Evolutionary conservation across 2,329 filamentous ascomycete genomes (phyloP), one percentile per base, ranked within the genome.

Genomic region (Botrytis aclada): DNA sequence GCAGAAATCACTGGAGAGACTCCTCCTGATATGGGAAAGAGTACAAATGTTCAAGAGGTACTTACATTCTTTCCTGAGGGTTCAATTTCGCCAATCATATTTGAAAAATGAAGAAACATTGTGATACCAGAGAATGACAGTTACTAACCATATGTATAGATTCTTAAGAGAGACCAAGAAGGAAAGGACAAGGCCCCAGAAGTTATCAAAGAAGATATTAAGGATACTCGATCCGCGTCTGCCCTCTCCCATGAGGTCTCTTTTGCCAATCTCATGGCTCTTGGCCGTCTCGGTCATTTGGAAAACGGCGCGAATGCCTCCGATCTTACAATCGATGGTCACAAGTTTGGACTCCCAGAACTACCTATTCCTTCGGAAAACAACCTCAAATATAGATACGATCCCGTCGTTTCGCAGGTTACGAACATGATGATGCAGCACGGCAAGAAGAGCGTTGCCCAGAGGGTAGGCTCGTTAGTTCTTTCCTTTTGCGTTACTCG

Each of bases 401-500:
- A 98, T 80, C 89, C 93, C 2, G 87, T 98, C 12, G 86, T 98
- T 65, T 86, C 92, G 76, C 96, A 98, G 84, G 87, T 98, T 78
- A 97, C 94, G 29, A 95, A 94, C 81, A 86, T 97, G 77, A 83
- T 99, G 76, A 99, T 98, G 95, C 86, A 87, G 78, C 89, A 98
- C 83, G 96, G 96, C 78, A 97, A 98, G 85, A 89, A 97, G 81
- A 92, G 92, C 80, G 88, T 89, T 82, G 96, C 96, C n/a, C 94
- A 99, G 83, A 90, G 90, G 85, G 94, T 97, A 86, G 74, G 76
- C 73, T 75, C 74, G 66, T 75, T 74, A 73, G 71, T 73, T 72
- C 58, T 76, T 77, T 77, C 69, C 73, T 76, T 77, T 73, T 77
- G 74, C 74, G 70, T 63, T 70, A 67, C 65, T 51, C 74, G 63